A percentile compares a stretch with the other conserved stretches of the same genome.
Conservation (phyloP, 1,284 basidiomycete species). For the Pseudozyma sp. region DNA sequence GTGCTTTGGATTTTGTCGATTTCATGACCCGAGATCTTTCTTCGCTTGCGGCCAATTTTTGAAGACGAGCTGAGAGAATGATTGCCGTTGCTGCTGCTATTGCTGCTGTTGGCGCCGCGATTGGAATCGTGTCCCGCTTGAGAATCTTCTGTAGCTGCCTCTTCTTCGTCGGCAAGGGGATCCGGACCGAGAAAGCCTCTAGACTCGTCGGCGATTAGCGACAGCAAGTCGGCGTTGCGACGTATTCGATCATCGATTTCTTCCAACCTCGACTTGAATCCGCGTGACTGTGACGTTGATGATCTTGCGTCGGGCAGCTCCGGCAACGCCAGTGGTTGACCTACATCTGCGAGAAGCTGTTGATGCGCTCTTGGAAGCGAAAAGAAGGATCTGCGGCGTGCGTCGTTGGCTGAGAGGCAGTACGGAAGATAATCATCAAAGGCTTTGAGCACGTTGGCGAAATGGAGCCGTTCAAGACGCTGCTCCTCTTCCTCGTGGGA, state of each 20-base stretch:
- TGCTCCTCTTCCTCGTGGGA: slow-evolving; percentile 31
- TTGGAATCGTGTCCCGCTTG: slow-evolving; percentile 5
- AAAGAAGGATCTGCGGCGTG: slow-evolving; percentile 54
- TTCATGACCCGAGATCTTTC: slow-evolving; percentile 53
- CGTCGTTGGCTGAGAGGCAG: slow-evolving; percentile 59
- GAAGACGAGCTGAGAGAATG: background rate
- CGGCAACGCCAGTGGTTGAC: slow-evolving; percentile 42
- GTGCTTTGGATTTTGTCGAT: slow-evolving; percentile 66
- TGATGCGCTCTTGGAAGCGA: slow-evolving; percentile 60
- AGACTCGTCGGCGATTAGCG: slow-evolving; percentile 58
- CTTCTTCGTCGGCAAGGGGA: slow-evolving; percentile 8
- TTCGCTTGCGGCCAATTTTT: slow-evolving; percentile 21
- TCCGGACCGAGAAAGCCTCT: slow-evolving; percentile 57
- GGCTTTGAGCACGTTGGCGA: slow-evolving; percentile 58
- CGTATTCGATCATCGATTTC: slow-evolving; percentile 68
- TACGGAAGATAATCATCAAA: slow-evolving; percentile 66
- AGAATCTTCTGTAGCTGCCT: slow-evolving; percentile 4
- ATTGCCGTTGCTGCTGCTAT: slow-evolving; percentile 11
- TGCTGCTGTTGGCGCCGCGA: slow-evolving; percentile 12
- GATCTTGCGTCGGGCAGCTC: slow-evolving; percentile 15
- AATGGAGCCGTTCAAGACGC: slow-evolving; percentile 58
- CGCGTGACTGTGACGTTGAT: background rate
- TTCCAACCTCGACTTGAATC: slow-evolving; percentile 56
- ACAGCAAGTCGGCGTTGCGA: slow-evolving; percentile 62
- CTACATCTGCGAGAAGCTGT: slow-evolving; percentile 48